Base-by-base conservation (phyloP, 1,284 basidiomycete species). In the Naganishia albida region DNA sequence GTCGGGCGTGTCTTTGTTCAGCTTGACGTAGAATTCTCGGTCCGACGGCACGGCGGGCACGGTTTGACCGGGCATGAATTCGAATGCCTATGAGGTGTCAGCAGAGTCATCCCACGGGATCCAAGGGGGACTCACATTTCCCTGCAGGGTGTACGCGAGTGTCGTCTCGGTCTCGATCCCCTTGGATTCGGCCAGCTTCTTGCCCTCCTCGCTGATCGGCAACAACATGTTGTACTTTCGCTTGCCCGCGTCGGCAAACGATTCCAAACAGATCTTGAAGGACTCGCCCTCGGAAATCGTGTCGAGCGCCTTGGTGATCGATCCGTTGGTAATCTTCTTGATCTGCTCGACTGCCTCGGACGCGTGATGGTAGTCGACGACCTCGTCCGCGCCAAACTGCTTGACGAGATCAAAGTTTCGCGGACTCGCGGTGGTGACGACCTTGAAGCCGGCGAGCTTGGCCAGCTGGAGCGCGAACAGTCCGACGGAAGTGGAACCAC, bases 401-500 rank as follows among this genome's bases (percentile, higher is more conserved):
- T 78, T 78, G 66, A 81, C 70, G 20, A 81, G 73, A 6, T 76
- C 78, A 56, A 72, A 75, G 68, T 81, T 80, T 34, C 74, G 73
- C 1, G 80, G 77, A 6, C 80, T 81, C 25, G 80, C 75, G 12
- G 80, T 80, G 3, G 82, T 76, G 56, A 80, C 73, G 44, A 82
- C 80, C 42, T 74, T 76, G 70, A 80, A 80, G 16, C 82, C 82
- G 1, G 78, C 70, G 7, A 78, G 62, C 64, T 78, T 77, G 40
- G 80, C 80, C 44, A 83, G 75, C 69, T 83, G 81, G 42, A 83
- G 71, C 6, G 80, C 80, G 70, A 78, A 83, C 38, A 80, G 72
- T 0, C 83, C 83, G 42, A 83, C 81, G 7, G 77, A 73, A 13
- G 79, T 77, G 13, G 81, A 73, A 15, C 81, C 82, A 20, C 77